Percentiles rank a stretch among this genome's conserved stretches.
Evolutionary conservation across 2,329 filamentous ascomycete genomes (phyloP).

Genomic region (Botryotinia globosa): DNA sequence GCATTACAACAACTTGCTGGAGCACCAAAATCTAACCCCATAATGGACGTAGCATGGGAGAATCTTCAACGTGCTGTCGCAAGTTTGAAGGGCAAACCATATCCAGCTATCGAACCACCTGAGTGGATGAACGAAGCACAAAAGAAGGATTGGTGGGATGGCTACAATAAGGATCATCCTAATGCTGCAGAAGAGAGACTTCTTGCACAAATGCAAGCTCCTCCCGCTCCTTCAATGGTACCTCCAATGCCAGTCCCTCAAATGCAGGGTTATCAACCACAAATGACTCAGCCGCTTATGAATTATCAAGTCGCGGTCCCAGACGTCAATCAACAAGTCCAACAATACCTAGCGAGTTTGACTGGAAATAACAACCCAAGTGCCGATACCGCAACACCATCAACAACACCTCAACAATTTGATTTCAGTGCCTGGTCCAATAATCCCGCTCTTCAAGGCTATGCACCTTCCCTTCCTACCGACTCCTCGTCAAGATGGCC

Average conservation of each 20-base stretch:
- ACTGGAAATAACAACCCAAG: slow-evolving; percentile 28
- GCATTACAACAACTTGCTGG: slow-evolving; percentile 27
- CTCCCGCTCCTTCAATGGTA: slow-evolving; percentile 32
- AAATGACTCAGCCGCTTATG: slow-evolving; percentile 23
- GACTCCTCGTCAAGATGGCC: slow-evolving; percentile 20
- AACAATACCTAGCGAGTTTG: slow-evolving; percentile 30
- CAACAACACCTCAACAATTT: slow-evolving; percentile 22
- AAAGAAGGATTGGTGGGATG: slow-evolving; percentile 52
- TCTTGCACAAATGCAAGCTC: slow-evolving; percentile 30
- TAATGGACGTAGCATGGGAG: slow-evolving; percentile 28
- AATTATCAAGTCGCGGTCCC: slow-evolving; percentile 18
- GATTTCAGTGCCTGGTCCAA: slow-evolving; percentile 30
- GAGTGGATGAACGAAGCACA: slow-evolving; percentile 50
- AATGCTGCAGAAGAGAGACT: slow-evolving; percentile 38
- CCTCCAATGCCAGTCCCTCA: slow-evolving; percentile 24
- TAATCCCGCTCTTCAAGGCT: slow-evolving; percentile 5
- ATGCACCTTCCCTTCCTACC: background rate
- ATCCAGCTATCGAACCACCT: slow-evolving; percentile 51
- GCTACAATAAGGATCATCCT: slow-evolving; percentile 43
- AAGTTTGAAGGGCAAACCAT: slow-evolving; percentile 46
- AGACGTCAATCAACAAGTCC: slow-evolving; percentile 33
- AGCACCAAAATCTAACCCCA: slow-evolving; percentile 9
- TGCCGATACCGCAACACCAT: background rate
- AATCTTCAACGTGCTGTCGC: slow-evolving; percentile 35
- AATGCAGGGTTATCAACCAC: slow-evolving; percentile 25